phyloP scores from a whole-genome alignment of 75 land plant genomes.

The Selaginella moellendorffii region DNA sequence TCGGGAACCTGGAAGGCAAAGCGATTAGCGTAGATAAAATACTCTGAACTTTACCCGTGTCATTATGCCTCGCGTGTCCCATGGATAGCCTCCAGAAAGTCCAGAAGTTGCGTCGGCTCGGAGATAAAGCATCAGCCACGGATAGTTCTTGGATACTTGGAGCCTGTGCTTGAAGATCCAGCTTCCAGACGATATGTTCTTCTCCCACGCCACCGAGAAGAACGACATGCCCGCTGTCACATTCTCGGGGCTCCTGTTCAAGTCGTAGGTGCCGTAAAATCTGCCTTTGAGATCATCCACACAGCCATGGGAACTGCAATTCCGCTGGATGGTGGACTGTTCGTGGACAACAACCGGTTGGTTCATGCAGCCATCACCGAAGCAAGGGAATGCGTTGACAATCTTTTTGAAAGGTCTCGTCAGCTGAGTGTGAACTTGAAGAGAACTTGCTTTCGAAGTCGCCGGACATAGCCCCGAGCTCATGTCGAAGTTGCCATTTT shows the following conservation, averaged over 20 bases:
- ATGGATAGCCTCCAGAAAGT: slow-evolving; percentile 79
- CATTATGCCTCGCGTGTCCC: slow-evolving; percentile 82
- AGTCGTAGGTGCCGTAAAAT: slow-evolving; percentile 73
- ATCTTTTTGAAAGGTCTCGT: not conserved
- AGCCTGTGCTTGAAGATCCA: slow-evolving; percentile 61
- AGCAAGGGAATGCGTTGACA: slow-evolving; percentile 39
- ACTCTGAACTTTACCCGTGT: slow-evolving; percentile 25
- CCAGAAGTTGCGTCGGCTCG: slow-evolving; percentile 88
- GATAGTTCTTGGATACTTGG: slow-evolving; percentile 44
- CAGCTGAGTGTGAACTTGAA: not conserved
- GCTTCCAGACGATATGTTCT: slow-evolving; percentile 38
- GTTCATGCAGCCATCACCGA: slow-evolving; percentile 76
- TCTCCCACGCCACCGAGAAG: slow-evolving; percentile 62
- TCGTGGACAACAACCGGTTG: too few species aligned
- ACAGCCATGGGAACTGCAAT: too few species aligned
- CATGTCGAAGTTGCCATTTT: slow-evolving; percentile 66
- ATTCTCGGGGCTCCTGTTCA: slow-evolving; percentile 24
- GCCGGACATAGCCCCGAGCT: slow-evolving; percentile 39
- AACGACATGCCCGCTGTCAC: slow-evolving; percentile 22
- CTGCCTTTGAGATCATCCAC: too few species aligned
- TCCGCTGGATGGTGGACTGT: too few species aligned
- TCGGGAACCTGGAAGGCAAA: slow-evolving; percentile 61
- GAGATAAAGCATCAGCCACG: slow-evolving; percentile 82
- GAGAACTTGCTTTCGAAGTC: slow-evolving; percentile 34
- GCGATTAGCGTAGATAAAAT: not conserved